phyloP scores from a whole-genome alignment of 2,329 filamentous ascomycete genomes.

The Fusarium solani-melongenae region DNA sequence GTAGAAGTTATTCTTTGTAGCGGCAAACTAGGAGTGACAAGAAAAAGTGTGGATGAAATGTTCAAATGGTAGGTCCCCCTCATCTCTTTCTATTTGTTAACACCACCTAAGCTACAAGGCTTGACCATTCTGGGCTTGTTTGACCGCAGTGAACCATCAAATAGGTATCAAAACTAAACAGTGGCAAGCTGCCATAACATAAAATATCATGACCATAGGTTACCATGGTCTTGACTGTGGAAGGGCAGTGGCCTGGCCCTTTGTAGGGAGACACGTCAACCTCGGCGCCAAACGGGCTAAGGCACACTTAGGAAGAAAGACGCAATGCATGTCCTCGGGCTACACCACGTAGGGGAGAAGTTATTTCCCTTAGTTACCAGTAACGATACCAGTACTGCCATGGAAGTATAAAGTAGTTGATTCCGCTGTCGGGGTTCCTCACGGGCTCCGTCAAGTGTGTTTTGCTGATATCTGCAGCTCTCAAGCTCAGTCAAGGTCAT shows the following conservation, averaged over 20 bases:
- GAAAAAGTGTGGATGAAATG: no score
- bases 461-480: not conserved
- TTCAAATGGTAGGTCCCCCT: not conserved
- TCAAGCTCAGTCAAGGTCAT: not conserved
- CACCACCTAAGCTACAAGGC: not conserved
- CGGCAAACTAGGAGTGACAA: not conserved
- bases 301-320: not conserved
- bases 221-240: not conserved
- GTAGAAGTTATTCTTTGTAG: not conserved
- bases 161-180: not conserved
- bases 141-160: not conserved
- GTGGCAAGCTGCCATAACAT: not conserved
- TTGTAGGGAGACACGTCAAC: not conserved
- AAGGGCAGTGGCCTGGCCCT: not conserved
- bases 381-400: not conserved
- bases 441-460: not conserved
- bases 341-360: not conserved
- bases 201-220: not conserved
- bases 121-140: not conserved
- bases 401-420: not conserved
- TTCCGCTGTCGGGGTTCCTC: not conserved
- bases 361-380: not conserved
- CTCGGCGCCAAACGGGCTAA: not conserved
- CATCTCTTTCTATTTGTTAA: not conserved
- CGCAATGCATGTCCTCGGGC: not conserved